Base-by-base conservation (phyloP, 495 filamentous ascomycete species). In the Podospora fimiseda region DNA sequence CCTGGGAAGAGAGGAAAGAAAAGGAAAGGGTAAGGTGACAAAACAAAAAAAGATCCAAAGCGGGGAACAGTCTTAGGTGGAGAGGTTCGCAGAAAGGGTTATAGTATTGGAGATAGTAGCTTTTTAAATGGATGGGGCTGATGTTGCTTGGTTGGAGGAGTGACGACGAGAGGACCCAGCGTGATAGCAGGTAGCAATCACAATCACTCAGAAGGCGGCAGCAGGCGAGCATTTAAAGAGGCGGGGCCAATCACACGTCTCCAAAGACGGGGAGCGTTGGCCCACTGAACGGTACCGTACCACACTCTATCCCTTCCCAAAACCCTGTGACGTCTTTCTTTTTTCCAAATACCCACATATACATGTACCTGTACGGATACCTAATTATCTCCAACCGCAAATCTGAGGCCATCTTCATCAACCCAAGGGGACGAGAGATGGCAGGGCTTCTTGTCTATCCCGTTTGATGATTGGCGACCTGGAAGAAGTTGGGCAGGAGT, bases 131-230 rank as follows among this genome's bases (percentile, higher is more conserved):
- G 43, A 53, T 43, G 53, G 42, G 52, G 50, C 48, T 49, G 57
- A 46, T 51, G 27, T 53, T 30, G 51, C 50, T 57, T 46, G 47
- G 43, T 61, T 59, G 59, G 56, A 61, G 53, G 56, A 59, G 59
- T 54, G 59, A 59, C 55, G 56, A 55, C 30, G 51, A 42, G 24
- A 13, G 46, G 43, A 61, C 18, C 47, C 55, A 51, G 37, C 21
- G 30, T 30, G 20, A 27, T 47, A 44, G 42, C 19, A 44, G 42
- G 13, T 44, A 14, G 8, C 42, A 14, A 14, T 20, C 19, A 6
- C 9, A 51, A 39, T 38, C 20, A 27, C 21, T 46, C 42, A 19
- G 49, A 37, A 44, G 16, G 56, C 52, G 43, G 48, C 16, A 48
- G 46, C 53, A 52, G 51, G 59, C 53, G 58, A 46, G 62, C 59